Conservation (phyloP, 805 yeast species). For the Candida sithepensis region DNA sequence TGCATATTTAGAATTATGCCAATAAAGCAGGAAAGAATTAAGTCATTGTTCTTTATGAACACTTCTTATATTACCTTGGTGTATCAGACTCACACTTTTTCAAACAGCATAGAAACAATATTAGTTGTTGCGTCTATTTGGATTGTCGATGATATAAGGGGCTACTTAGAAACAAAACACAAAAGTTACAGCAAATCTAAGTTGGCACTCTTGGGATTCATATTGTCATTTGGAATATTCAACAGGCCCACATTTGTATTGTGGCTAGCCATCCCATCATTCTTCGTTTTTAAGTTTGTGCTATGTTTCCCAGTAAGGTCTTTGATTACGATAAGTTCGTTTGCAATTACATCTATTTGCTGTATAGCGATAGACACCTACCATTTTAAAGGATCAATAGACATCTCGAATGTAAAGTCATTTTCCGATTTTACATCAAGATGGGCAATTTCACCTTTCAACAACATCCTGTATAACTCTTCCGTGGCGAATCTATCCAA, state of each 20-base stretch:
- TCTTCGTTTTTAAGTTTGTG: conserved; percentile 43
- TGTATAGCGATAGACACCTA: conserved; percentile 56
- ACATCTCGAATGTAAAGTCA: not conserved
- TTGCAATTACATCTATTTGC: conserved; percentile 30
- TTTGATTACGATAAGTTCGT: conserved; percentile 35
- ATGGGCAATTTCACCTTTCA: conserved; percentile 66
- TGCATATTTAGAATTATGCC: conserved; percentile 31
- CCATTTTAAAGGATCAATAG: conserved; percentile 17
- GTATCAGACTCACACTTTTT: conserved; percentile 82
- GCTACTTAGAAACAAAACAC: conserved; percentile 9
- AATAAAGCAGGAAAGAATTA: conserved; percentile 31
- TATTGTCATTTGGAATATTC: conserved; percentile 67
- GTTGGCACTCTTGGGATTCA: conserved; percentile 39
- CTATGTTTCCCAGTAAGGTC: conserved; percentile 30
- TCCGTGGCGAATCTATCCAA: conserved; percentile 51
- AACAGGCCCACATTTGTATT: conserved; percentile 82
- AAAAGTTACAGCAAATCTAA: conserved; percentile 8
- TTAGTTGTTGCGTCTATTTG: conserved; percentile 49
- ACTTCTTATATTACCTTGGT: conserved; percentile 70
- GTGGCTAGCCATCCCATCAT: conserved; percentile 64
- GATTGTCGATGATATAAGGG: conserved; percentile 38
- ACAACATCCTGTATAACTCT: conserved; percentile 72
- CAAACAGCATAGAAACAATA: conserved; percentile 78
- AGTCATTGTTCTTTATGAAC: conserved; percentile 46
- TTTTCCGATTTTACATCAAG: conserved; percentile 7